Base-by-base conservation (phyloP, 768 basidiomycete genomes). In the Kwoniella bestiolae region DNA sequence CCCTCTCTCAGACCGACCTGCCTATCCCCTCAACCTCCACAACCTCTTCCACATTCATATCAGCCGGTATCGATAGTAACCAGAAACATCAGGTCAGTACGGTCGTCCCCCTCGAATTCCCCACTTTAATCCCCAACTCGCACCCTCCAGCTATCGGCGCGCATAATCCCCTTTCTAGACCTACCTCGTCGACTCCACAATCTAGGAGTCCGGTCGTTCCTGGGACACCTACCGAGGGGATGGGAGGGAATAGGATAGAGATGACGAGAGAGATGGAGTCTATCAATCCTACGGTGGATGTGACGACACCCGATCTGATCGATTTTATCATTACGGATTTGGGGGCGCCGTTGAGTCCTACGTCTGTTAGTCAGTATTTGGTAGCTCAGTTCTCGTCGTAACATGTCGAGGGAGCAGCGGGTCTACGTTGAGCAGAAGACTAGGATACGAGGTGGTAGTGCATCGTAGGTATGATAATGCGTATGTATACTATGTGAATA, bases 291-390 rank as follows among this genome's bases (percentile, higher is more conserved):
- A 87, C 89, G 73, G 92, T 95, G 45, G 95, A 98, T 81, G 94
- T 96, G 80, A 97, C 95, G 59, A 90, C 91, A 3, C 92, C 94
- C 59, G 93, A 97, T 83, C 83, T 95, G 69, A 95, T 97, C 69
- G 90, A 92, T 35, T 86, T 97, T 38, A 92, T 98, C 38, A 91
- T 97, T 78, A 92, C 91, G 62, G 95, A 98, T 73, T 88, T 97
- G 45, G 95, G 95, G 23, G 91, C 91, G 72, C 84, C 76, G 29
- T 56, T 79, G 56, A 70, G 65, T 53, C 72, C 94, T 32, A 91
- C 92, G 82, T 91, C 91, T 63, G 92, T 96, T 69, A 94, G 91
- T 82, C 92, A 94, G 80, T 94, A 94, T 80, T 85, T 96, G 47
- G 94, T 96, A 64, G 92, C 91, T 70, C 93, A 94, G 89, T 95